A percentile compares a stretch with the other conserved stretches of the same genome.
phyloP scores from a whole-genome alignment of 2,329 filamentous ascomycete genomes.

The Arthrinium phaeospermum region DNA sequence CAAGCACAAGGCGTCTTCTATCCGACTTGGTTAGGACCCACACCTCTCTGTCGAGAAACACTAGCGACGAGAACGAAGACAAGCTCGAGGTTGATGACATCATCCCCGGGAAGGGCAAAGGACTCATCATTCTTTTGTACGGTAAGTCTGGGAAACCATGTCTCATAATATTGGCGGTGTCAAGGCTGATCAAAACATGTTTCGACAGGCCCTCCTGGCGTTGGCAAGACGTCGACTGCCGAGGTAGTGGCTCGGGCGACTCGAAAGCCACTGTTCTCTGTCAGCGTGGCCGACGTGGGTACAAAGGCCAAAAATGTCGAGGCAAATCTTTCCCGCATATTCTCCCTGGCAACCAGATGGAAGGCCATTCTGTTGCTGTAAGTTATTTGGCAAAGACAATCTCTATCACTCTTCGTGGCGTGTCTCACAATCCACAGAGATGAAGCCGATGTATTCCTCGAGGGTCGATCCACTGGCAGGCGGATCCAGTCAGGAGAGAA shows the following conservation, averaged over 20 bases:
- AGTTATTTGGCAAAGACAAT: neutral
- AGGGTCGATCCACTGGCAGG: constrained; percentile 27
- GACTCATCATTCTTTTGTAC: constrained; percentile 26
- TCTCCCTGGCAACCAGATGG: constrained; percentile 49
- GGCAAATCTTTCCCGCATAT: constrained; percentile 30
- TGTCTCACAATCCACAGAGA: constrained; percentile 23
- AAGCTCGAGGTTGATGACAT: constrained; percentile 24
- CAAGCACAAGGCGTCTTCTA: constrained; percentile 17
- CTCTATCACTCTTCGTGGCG: no score
- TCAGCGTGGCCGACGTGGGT: constrained; percentile 39
- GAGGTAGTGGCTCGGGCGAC: constrained; percentile 44
- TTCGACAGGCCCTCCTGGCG: constrained; percentile 39
- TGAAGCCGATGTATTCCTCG: constrained; percentile 40
- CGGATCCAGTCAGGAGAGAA: neutral
- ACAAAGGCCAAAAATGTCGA: constrained; percentile 33
- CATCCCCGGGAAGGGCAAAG: constrained; percentile 24
- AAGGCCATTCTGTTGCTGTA: constrained; percentile 40
- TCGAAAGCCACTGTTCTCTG: constrained; percentile 39
- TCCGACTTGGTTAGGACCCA: constrained; percentile 19
- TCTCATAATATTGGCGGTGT: neutral
- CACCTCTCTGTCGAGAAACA: neutral
- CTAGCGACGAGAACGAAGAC: neutral
- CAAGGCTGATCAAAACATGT: neutral
- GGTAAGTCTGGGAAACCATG: constrained; percentile 20
- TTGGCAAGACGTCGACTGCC: constrained; percentile 46